Base-by-base conservation (phyloP, 2,329 filamentous ascomycete genomes). In the Pseudocercospora ulei region DNA sequence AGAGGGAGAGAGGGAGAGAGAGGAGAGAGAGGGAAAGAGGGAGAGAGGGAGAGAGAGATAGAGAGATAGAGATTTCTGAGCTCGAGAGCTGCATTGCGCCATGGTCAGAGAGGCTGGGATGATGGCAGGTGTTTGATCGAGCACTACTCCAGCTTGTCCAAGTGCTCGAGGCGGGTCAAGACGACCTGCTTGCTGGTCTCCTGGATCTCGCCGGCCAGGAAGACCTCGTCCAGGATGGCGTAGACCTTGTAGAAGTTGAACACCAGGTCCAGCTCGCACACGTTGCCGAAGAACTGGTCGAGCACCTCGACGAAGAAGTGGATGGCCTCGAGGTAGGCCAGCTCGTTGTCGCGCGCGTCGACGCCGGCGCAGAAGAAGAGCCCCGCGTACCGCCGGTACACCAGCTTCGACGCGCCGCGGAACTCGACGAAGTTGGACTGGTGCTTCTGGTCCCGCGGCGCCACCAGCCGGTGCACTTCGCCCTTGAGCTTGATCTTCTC, bases 281-380 rank as follows among this genome's bases (percentile, higher is more conserved):
- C 90, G 63, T 98, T 98, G 51, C 90, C 90, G 63, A 98, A 98
- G 67, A 98, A 98, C 57, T 87, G 79, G 71, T 98, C 90, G 56
- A 98, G 73, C 46, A 98, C 90, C 69, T 98, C 90, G 55, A 98
- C 90, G 59, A 98, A 98, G 71, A 98, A 98, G 66, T 98, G 90
- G 58, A 98, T 95, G 4, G 87, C 90, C 66, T 98, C 90, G 43
- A 98, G 73, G 59, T 86, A 96, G 16, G 90, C 88, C 45, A 98
- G 71, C 69, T 98, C 90, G 65, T 96, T 98, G 65, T 98, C 90
- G 64, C 95, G 96, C 35, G 88, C 92, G 66, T 98, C 90, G 60
- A 98, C 90, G 65, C 90, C 96, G 38, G 87, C 92, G 70, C 90
- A 98, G 71, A 98, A 98, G 75, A 98, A 98, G 43, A 98, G 77